A percentile compares a stretch with the other conserved stretches of the same genome.
phyloP scores from a whole-genome alignment of 169 alveolate genomes.

The Cryptosporidium sp. region DNA sequence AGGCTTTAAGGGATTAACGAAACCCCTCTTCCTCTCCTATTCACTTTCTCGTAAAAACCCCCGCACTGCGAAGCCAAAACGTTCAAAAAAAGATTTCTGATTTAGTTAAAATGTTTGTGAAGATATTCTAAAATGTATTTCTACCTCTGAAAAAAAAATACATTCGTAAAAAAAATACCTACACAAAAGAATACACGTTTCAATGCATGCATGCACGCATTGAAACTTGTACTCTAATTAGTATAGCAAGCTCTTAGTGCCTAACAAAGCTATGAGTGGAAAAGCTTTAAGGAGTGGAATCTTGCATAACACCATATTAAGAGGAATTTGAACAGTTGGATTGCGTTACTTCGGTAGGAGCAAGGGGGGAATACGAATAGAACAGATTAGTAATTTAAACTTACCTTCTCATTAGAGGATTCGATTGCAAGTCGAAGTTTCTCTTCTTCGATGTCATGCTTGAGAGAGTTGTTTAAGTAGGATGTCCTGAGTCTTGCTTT shows the following conservation, averaged over 20 bases:
- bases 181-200: not conserved
- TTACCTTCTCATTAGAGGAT: slow-evolving; percentile 82
- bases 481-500: slow-evolving; percentile 86
- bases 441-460: slow-evolving; percentile 82
- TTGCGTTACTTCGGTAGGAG: slow-evolving; percentile 27
- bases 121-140: not conserved
- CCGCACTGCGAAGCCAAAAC: not conserved
- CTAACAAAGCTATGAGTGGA: slow-evolving; percentile 71
- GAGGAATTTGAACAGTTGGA: not conserved
- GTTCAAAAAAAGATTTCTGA: not conserved
- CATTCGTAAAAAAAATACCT: not conserved
- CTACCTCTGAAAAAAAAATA: no score
- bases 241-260: slow-evolving; percentile 60
- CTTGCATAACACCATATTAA: slow-evolving; percentile 56
- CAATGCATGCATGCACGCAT: not conserved
- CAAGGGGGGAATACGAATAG: slow-evolving; percentile 48
- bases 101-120: not conserved
- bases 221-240: not conserved
- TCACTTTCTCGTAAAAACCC: not conserved
- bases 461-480: slow-evolving; percentile 79
- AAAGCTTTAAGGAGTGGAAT: slow-evolving; percentile 80
- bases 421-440: slow-evolving; percentile 79
- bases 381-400: slow-evolving; percentile 81
- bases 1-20: no score
- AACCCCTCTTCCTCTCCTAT: not conserved